Evolutionary conservation across 305 asterid species (phyloP), one percentile per base, ranked within the genome.

Genomic region (Stenogyne calaminthoides): DNA sequence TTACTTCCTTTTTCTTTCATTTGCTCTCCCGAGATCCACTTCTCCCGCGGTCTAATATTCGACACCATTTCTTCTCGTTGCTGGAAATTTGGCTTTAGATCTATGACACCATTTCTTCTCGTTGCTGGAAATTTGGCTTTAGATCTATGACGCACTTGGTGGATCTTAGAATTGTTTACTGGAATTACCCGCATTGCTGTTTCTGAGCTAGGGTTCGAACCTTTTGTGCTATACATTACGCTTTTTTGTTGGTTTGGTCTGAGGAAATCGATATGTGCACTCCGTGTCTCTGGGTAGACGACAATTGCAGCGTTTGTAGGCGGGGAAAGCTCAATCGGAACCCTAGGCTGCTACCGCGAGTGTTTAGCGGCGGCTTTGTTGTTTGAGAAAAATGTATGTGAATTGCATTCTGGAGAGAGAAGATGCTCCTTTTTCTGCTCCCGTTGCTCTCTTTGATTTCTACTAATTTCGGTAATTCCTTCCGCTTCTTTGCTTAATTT

Each of bases 351-450:
- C 65, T 69, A 9, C 36, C 34, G 80, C 47, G 54, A 49, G 75
- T 64, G 76, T 57, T 60, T 36, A 20, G 76, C 32, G 58, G 66
- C 54, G 65, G 20, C 34, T 15, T 67, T 69, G 70, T 76, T 73
- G 79, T 77, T 47, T 80, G 83, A 82, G 78, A 65, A 81, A 71
- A 70, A 86, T 86, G 88, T 70, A 74, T 58, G 80, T 86, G 83
- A 72, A 78, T 67, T 80, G 76, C 82, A 77, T 71, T 76, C 27
- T 76, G 75, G 84, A 84, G 85, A 86, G 83, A 78, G 86, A 86
- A 82, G 83, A 86, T 86, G 91, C 88, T 84, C 71, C 44, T 81
- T 51, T 76, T 83, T 74, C 81, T 86, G 77, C 82, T 83, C 69
- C 78, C 75, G 49, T 75, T 83, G 77, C 88, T 86, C 76, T 47